Percentiles rank a stretch among this genome's conserved stretches.
Evolutionary conservation across 257 asterid species (phyloP).

Genomic region (Fraxinus cuspidata): DNA sequence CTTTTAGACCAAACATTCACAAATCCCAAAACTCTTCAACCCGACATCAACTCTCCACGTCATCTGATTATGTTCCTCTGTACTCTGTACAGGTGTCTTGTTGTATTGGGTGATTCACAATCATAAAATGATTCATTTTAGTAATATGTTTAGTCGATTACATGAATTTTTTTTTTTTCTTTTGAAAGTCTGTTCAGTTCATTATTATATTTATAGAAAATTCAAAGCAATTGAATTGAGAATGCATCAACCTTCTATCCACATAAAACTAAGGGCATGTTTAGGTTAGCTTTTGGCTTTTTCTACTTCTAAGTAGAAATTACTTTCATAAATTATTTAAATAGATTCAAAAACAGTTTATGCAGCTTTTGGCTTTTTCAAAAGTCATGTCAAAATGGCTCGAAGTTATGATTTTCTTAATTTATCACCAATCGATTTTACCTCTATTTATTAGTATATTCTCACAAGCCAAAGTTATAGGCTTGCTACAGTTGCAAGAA

Average conservation of each 20-base stretch:
- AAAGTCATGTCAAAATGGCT: too few relatives aligned
- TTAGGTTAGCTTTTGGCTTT: too few relatives aligned
- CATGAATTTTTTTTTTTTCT: too few relatives aligned
- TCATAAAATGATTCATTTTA: neutral
- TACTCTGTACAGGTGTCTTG: neutral
- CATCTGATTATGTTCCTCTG: conserved; percentile 24
- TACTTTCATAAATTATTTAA: too few relatives aligned
- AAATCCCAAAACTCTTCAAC: conserved; percentile 18
- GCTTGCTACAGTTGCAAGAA: conserved; percentile 64
- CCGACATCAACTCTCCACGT: conserved; percentile 31
- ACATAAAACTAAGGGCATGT: too few relatives aligned
- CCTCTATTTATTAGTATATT: neutral
- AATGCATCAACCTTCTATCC: neutral
- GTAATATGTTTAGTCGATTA: neutral
- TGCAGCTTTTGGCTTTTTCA: too few relatives aligned
- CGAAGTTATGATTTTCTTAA: neutral
- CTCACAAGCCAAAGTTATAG: conserved; percentile 33
- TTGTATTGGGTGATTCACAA: neutral
- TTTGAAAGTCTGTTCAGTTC: too few relatives aligned
- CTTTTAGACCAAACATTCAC: conserved; percentile 58
- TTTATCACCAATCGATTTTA: neutral
- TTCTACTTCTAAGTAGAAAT: too few relatives aligned
- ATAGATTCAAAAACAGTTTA: too few relatives aligned
- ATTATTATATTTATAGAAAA: too few relatives aligned
- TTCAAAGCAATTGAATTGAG: neutral